A percentile compares a stretch with the other conserved stretches of the same genome.
These are phyloP conservation scores for Iris pallida DNA, from an alignment of 116 monocot genomes.

Conservation along the genomic window DNA sequence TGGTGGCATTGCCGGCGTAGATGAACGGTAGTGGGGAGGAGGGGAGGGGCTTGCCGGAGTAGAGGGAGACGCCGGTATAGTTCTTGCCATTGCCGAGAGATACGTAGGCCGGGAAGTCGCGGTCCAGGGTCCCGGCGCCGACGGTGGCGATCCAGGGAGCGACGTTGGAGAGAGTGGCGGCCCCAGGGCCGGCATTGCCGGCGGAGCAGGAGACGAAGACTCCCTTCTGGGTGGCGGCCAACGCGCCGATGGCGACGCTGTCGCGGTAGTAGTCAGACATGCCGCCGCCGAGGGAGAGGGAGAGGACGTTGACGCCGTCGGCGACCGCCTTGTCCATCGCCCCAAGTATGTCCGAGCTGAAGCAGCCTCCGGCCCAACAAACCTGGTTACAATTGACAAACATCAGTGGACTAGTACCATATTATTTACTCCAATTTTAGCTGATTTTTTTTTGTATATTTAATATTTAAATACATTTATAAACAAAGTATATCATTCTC, in stretches of 20 bases:
- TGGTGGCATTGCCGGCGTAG: conserved; percentile 61
- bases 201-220: conserved; percentile 74
- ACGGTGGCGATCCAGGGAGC: conserved; percentile 83
- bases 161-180: conserved; percentile 45
- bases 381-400: too few relatives aligned
- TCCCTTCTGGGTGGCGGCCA: conserved; percentile 56
- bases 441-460: too few relatives aligned
- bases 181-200: conserved; percentile 53
- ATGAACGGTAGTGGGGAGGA: conserved; percentile 30
- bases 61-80: conserved; percentile 57
- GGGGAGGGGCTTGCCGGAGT: conserved; percentile 41
- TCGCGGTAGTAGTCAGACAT: conserved; percentile 54
- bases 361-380: conserved; percentile 67
- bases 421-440: too few relatives aligned
- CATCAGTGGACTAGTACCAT: too few relatives aligned
- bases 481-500: too few relatives aligned
- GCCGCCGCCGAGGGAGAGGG: conserved; percentile 71
- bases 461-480: too few relatives aligned
- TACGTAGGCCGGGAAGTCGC: conserved; percentile 70
- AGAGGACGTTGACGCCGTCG: conserved; percentile 56
- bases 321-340: conserved; percentile 75
- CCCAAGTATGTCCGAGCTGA: conserved; percentile 86
- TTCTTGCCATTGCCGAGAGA: conserved; percentile 50
- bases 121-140: conserved; percentile 67
- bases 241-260: conserved; percentile 65